Evolutionary conservation across 192 early-diverging fungal species (phyloP), one percentile per base, ranked within the genome.

Genomic region (Dissophora globulifera): DNA sequence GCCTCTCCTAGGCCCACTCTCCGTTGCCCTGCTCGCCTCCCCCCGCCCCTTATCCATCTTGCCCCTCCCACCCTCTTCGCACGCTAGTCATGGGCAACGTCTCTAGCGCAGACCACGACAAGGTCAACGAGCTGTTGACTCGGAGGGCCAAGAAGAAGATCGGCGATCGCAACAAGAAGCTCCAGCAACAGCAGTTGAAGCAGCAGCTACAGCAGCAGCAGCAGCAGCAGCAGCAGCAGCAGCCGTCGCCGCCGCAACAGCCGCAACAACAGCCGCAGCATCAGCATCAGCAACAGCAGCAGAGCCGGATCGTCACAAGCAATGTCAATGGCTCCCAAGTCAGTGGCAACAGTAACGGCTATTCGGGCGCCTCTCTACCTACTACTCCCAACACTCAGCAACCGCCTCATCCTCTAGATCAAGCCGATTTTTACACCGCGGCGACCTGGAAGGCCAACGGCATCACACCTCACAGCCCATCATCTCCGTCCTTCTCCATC

Each of bases 41-140:
- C 25, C 50, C 8, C 55, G 23, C 5, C n/a, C 5, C 19, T 48
- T 31, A 35, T 62, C 23, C 7, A 53, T 38, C n/a, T n/a, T 1
- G 27, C 25, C 11, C 7, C 23, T 3, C 50, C 41, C 30, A 31
- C 65, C n/a, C 25, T 33, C 50, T 45, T 45, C 17, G 6, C 43
- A 9, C 43, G 17, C 43, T n/a, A 13, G 15, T 43, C 48, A 71
- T 71, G 69, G 69, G 69, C 40, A 71, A 71, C 47, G 59, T 71
- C 25, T 71, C 69, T n/a, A 71, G 69, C 22, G 58, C 69, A 22
- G 69, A 71, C 54, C 60, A 69, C 27, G 67, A 69, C 13, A 69
- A 54, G 15, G 67, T 69, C 51, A 69, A 57, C 53, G 69, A 71
- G 38, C 53, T 71, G 19, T 41, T 71, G 26, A 71, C 33, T 40